Evolutionary conservation across 2,329 filamentous ascomycete species (phyloP), one percentile per base, ranked within the genome.

Genomic region (Bipolaris victoriae): DNA sequence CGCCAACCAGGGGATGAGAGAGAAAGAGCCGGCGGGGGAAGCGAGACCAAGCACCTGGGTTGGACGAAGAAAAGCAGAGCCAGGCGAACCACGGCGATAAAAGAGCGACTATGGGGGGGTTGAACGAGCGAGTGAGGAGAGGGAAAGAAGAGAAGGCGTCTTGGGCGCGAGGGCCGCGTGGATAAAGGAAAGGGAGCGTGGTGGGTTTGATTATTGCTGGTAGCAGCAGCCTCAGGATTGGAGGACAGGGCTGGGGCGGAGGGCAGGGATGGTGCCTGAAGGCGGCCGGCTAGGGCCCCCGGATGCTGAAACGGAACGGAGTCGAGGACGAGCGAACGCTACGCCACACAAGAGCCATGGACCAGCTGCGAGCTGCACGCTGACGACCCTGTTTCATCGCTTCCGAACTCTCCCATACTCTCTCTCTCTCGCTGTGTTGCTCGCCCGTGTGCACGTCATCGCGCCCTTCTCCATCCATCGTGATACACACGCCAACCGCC

Each of bases 1-100:
- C 55, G 54, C 62, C 68, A 62, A 65, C 70, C 65, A 71, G 70
- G 72, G 68, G 67, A 64, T 66, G 61, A 50, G 62, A 62, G 67
- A 66, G 60, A 65, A 70, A 62, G 53, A 65, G 69, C 65, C 65
- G 67, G 68, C 51, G 58, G 64, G 10, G 64, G 58, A 64, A 61
- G 60, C 55, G 60, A 63, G 54, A 50, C 56, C 57, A 61, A 56
- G 66, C 58, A 62, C 61, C 55, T 61, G 60, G 58, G 40, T 43
- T 47, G 47, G 52, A 66, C 58, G 60, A 60, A 61, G 64, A 59
- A 66, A 71, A 72, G 55, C 24, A 53, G 62, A 66, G 51, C 61
- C 57, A 57, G 64, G 60, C 55, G 60, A 68, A 69, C 31, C 55
- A 40, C 43, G 45, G 55, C 50, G 31, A 11, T 33, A 46, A 57